These are phyloP conservation scores for Xylaria sp. DNA, from an alignment of 2,329 filamentous ascomycete species.

Conservation along the genomic window DNA sequence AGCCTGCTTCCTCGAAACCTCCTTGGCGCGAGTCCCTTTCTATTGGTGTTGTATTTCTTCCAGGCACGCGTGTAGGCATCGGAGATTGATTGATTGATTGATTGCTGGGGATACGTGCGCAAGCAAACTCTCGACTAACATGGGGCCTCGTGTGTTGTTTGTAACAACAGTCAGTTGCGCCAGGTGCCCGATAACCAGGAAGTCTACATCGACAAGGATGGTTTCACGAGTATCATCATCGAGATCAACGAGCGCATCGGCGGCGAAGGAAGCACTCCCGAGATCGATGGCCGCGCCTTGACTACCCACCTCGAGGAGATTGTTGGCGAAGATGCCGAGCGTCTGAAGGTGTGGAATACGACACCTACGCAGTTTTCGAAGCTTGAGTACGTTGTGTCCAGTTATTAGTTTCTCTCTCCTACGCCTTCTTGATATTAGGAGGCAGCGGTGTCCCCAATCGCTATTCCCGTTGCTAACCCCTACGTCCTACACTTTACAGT, in stretches of 20 bases:
- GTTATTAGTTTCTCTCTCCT: slow-evolving; percentile 15
- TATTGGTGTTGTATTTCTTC: neutral
- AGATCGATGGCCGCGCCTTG: slow-evolving; percentile 76
- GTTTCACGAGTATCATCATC: slow-evolving; percentile 88
- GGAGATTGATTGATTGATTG: neutral
- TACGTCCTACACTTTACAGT: slow-evolving; percentile 47
- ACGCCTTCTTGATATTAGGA: neutral
- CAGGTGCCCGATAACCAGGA: slow-evolving; percentile 90
- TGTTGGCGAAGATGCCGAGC: slow-evolving; percentile 71
- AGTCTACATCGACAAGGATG: slow-evolving; percentile 85
- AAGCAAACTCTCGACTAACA: slow-evolving; percentile 15
- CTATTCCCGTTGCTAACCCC: slow-evolving; percentile 21
- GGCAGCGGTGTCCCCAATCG: neutral
- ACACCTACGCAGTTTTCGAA: slow-evolving; percentile 69
- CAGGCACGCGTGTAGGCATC: neutral
- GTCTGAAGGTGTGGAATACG: slow-evolving; percentile 73
- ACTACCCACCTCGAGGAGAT: slow-evolving; percentile 76
- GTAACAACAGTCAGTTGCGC: slow-evolving; percentile 49
- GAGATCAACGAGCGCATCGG: slow-evolving; percentile 89
- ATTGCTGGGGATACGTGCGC: neutral
- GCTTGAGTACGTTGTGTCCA: slow-evolving; percentile 58
- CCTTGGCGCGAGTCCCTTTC: neutral
- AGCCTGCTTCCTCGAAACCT: slow-evolving; percentile 14
- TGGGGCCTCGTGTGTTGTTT: neutral
- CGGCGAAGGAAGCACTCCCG: slow-evolving; percentile 61